A percentile compares a stretch with the other conserved stretches of the same genome.
Conservation (phyloP, 73 alveolate genomes). For the Paramecium primaurelia region DNA sequence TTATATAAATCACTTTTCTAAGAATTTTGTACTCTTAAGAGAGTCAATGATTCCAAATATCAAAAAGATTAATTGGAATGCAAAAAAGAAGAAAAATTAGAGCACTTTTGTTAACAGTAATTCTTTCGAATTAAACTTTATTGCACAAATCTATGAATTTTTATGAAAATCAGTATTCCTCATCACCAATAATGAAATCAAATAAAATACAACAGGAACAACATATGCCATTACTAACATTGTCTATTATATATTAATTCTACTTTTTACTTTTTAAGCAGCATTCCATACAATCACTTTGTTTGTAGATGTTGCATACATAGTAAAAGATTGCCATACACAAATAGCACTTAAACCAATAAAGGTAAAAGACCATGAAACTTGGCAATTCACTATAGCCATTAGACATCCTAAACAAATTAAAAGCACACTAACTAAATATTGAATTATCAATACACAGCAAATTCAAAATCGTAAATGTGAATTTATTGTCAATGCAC, state of each 20-base stretch:
- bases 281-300: background rate
- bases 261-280: background rate
- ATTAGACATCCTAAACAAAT: background rate
- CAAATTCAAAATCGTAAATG: background rate
- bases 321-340: conserved; percentile 10
- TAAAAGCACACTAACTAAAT: conserved; percentile 17
- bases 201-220: background rate
- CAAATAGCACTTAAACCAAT: background rate
- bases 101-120: background rate
- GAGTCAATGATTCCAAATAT: background rate
- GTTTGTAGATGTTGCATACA: background rate
- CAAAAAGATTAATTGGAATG: background rate
- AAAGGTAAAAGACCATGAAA: background rate
- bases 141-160: background rate
- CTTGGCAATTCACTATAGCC: background rate
- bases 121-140: background rate
- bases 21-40: background rate
- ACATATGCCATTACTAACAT: background rate
- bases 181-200: background rate
- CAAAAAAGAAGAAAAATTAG: background rate
- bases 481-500: background rate
- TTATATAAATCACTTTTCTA: background rate
- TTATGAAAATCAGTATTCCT: background rate
- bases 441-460: background rate
- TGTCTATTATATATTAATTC: background rate